Evolutionary conservation across 257 asterid species (phyloP), one percentile per base, ranked within the genome.

Genomic region (Plectranthus barbatus): DNA sequence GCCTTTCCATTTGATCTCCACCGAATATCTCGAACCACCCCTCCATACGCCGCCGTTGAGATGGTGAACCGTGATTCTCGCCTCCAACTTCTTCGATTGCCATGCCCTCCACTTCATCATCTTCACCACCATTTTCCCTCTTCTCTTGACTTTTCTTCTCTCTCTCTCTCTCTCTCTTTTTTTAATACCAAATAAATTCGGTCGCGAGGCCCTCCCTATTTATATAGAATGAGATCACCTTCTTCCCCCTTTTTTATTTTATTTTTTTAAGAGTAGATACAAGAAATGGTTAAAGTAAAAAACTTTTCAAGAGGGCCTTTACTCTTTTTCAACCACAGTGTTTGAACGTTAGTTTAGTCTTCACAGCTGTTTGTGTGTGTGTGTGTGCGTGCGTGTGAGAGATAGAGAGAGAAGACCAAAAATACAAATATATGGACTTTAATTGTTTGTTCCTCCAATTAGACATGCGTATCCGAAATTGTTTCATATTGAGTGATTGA

Each of bases 81-180:
- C 88, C 64, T 82, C 85, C 42, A 74, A 80, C 67, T 88, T 88
- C 82, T 76, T 86, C 40, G 82, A 71, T 50, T 76, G 79, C 88
- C 95, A 79, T 26, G 92, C 76, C 79, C 83, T 82, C 96, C 96
- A 88, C 66, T 79, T 84, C 71, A 81, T 84, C 92, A 88, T 80
- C 81, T 72, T 85, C 78, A 77, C 94, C 53, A 81, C 91, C 91
- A 85, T 88, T 23, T 40, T 53, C 36, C n/a, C 44, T 45, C 33
- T 29, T 34, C 8, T 60, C 51, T 48, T 46, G 56, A 64, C 68
- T 55, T 53, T 59, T 36, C 13, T 0, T n/a, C n/a, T n/a, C n/a
- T n/a, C n/a, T n/a, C n/a, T n/a, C n/a, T n/a, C n/a, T 26, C 3
- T 1, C 31, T 26, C 5, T 26, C 31, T 26, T 26, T 26, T 5